phyloP scores from a whole-genome alignment of 176 grass and related monocot genomes.

The Tillandsia leiboldiana region DNA sequence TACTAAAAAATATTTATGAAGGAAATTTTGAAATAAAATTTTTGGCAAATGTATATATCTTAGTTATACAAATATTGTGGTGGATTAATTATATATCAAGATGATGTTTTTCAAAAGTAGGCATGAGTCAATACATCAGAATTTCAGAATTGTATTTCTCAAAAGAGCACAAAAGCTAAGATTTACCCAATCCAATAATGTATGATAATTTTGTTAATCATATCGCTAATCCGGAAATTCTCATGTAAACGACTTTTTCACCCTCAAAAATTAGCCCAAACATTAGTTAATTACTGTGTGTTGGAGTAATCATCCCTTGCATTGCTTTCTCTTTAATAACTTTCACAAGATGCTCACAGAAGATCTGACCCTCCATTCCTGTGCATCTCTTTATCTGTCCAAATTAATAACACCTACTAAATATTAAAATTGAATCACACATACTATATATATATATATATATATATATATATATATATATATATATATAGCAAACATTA shows the following conservation, averaged over 20 bases:
- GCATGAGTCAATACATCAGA: too few relatives aligned
- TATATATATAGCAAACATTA: not conserved
- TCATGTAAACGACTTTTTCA: not conserved
- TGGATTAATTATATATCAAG: too few relatives aligned
- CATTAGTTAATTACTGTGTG: not conserved
- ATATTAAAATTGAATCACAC: not conserved
- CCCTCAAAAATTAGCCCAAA: not conserved
- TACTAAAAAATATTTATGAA: too few relatives aligned
- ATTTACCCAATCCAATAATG: too few relatives aligned
- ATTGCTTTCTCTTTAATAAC: constrained; percentile 22
- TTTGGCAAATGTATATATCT: too few relatives aligned
- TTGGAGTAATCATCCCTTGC: not conserved
- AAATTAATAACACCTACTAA: constrained; percentile 1
- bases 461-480: not conserved
- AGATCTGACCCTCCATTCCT: constrained; percentile 19
- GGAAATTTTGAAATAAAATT: too few relatives aligned
- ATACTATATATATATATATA: not conserved
- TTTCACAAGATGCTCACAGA: constrained; percentile 29
- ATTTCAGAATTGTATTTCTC: too few relatives aligned
- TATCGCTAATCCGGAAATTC: not conserved
- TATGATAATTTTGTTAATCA: too few relatives aligned
- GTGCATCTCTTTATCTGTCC: constrained; percentile 18
- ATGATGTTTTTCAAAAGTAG: too few relatives aligned
- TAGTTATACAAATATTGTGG: too few relatives aligned
- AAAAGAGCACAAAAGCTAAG: too few relatives aligned